phyloP scores from a whole-genome alignment of 2,329 filamentous ascomycete species.

The Emmonsiellopsis sp. region DNA sequence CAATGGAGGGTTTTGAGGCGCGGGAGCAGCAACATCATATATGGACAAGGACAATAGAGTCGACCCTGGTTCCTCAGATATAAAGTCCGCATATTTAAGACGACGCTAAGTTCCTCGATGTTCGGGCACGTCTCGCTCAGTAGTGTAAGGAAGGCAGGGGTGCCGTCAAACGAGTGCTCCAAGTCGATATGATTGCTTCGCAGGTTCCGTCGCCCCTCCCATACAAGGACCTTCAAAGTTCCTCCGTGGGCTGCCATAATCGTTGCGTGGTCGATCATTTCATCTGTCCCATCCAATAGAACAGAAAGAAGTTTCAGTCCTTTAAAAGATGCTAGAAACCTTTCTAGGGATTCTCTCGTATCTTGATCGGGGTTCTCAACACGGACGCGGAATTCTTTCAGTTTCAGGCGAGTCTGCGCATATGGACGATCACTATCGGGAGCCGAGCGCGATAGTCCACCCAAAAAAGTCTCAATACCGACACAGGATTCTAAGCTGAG shows the following conservation, averaged over 20 bases:
- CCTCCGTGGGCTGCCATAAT: background rate
- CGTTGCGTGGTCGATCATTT: background rate
- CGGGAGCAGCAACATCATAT: background rate
- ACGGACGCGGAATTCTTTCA: conserved; percentile 3
- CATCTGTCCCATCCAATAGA: background rate
- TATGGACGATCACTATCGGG: background rate
- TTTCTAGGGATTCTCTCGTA: background rate
- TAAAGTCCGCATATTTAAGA: background rate
- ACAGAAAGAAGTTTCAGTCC: conserved; percentile 1
- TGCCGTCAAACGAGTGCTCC: background rate
- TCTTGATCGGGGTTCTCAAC: background rate
- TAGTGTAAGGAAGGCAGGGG: background rate
- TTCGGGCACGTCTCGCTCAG: background rate
- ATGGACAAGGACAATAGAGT: background rate
- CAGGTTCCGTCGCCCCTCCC: background rate
- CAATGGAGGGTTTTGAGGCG: conserved; percentile 3
- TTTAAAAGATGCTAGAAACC: background rate
- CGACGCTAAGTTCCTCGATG: background rate
- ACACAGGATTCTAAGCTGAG: conserved; percentile 1
- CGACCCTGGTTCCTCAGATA: background rate
- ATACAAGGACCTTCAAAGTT: conserved; percentile 1
- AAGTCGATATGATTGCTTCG: background rate
- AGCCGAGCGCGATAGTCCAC: background rate
- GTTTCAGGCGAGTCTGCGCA: background rate
- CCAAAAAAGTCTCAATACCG: background rate